Base-by-base conservation (phyloP, 257 asterid genomes). In the Lithospermum erythrorhizon region DNA sequence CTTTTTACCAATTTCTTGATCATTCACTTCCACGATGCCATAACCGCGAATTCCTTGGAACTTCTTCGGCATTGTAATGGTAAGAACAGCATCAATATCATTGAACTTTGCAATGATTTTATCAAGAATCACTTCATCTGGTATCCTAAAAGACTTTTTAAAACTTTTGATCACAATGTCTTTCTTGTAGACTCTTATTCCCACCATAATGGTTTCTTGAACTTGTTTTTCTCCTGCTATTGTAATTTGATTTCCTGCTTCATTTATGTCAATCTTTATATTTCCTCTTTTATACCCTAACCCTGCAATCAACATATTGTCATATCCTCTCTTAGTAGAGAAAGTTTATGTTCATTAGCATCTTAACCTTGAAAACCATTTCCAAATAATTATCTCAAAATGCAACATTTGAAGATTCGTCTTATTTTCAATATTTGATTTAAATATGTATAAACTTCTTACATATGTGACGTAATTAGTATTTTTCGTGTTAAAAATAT, bases 91-190 rank as follows among this genome's bases (percentile, higher is more conserved):
- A 64, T 79, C 82, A 49, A 80, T 82, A 22, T 85, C 88, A 19
- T 81, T 72, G 58, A 76, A 87, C 55, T 18, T 73, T 17, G 94
- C 96, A 48, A 60, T 66, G 58, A 87, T 85, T 79, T 79, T 68
- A 75, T 90, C 96, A 68, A 87, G 49, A 72, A 78, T 73, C 63
- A 87, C 90, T 37, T 75, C 89, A 52, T 69, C 77, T 17, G 98
- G 98, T 55, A 90, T 90, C 77, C 63, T 83, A 78, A 82, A 85
- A 51, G 81, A 82, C 69, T 83, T 90, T 66, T 73, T 83, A 77
- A 90, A 87, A 45, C 66, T 75, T 65, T 70, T 87, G 0, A 59
- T 71, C 68, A 70, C 95, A 16, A 41, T 59, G 9, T 69, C 87
- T 65, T 85, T 85, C 72, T 71, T 87, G 45, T 72, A 27, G 67